Conservation (phyloP, 225 moss, liverwort and hornwort species). For the Pseudisothecium myosuroides region DNA sequence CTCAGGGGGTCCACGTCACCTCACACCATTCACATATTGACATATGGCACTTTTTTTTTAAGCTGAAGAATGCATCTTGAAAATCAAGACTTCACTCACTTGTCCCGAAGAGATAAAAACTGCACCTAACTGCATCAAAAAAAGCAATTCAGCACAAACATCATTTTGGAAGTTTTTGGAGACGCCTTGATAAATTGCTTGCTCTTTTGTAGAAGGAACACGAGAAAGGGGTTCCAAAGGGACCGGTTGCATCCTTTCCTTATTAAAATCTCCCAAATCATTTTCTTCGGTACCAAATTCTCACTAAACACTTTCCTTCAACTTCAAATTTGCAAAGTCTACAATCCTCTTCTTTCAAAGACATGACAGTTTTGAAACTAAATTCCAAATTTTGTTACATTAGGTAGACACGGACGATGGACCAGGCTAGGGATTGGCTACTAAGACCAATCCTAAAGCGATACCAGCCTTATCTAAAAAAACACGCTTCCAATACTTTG, state of each 20-base stretch:
- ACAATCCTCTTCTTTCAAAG: neutral
- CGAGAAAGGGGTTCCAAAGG: too few relatives aligned
- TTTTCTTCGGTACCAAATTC: fast-evolving
- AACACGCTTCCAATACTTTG: fast-evolving
- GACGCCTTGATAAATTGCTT: neutral
- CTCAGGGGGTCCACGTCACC: too few relatives aligned
- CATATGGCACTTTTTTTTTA: too few relatives aligned
- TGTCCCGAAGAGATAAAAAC: neutral
- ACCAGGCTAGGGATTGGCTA: fast-evolving
- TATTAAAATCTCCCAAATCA: neutral
- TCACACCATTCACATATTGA: too few relatives aligned
- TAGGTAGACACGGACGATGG: fast-evolving
- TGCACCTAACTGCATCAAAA: fast-evolving
- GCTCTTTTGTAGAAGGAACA: neutral
- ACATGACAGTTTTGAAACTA: too few relatives aligned
- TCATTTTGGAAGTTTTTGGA: fast-evolving
- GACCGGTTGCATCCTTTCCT: neutral
- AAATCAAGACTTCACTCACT: neutral
- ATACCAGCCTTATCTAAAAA: neutral
- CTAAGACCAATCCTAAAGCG: too few relatives aligned
- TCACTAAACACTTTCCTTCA: too few relatives aligned
- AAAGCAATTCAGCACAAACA: neutral
- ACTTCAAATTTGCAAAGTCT: neutral
- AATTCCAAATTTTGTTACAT: neutral
- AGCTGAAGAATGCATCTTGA: neutral